These are phyloP conservation scores for Neurospora discreta DNA, from an alignment of 495 filamentous ascomycete genomes.

Conservation along the genomic window DNA sequence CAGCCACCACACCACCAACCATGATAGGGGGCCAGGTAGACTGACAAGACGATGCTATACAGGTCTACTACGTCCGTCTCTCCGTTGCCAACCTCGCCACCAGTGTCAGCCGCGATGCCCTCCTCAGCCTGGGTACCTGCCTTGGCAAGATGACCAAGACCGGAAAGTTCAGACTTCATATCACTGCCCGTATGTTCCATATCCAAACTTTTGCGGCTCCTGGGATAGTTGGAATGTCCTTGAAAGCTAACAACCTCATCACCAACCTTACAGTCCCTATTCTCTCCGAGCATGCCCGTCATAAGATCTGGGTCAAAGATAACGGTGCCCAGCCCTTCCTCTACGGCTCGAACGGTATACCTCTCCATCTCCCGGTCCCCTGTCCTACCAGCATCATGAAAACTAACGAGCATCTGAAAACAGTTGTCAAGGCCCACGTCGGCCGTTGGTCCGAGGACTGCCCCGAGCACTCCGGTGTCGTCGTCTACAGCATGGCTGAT, in stretches of 20 bases:
- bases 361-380: not conserved
- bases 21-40: not conserved
- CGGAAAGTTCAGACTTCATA: conserved; percentile 75
- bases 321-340: conserved; percentile 95
- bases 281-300: conserved; percentile 76
- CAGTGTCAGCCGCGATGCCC: conserved; percentile 60
- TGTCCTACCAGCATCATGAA: too few relatives aligned
- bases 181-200: conserved; percentile 45
- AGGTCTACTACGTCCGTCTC: conserved; percentile 83
- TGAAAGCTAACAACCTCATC: not conserved
- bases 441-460: conserved; percentile 81
- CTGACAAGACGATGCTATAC: conserved; percentile 10
- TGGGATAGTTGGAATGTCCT: not conserved
- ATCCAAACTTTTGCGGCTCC: not conserved
- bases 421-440: conserved; percentile 80
- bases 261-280: conserved; percentile 44
- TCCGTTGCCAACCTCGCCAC: conserved; percentile 86
- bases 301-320: conserved; percentile 88
- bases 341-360: conserved; percentile 45
- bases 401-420: not conserved
- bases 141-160: conserved; percentile 85
- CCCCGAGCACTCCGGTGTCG: conserved; percentile 64
- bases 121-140: conserved; percentile 79
- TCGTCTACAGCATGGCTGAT: conserved; percentile 68
- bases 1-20: not conserved